Conservation (phyloP, 768 basidiomycete genomes). For the Suillus americanus region DNA sequence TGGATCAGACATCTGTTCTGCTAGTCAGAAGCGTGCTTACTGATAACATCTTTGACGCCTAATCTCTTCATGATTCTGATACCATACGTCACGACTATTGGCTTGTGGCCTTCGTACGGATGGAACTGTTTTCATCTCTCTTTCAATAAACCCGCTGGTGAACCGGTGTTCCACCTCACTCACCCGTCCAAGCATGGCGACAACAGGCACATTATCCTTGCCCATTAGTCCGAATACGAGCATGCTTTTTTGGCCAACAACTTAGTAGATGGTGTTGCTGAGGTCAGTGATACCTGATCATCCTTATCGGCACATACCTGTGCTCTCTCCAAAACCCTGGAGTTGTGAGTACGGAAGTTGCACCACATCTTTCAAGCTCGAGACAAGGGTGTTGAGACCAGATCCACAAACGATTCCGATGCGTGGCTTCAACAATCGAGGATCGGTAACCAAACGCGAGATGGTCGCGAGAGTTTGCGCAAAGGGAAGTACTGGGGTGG, state of each 20-base stretch:
- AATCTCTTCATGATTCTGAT: conserved; percentile 76
- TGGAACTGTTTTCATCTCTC: conserved; percentile 56
- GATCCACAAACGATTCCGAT: conserved; percentile 89
- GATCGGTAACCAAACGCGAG: conserved; percentile 19
- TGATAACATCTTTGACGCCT: conserved; percentile 73
- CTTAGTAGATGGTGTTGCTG: conserved; percentile 35
- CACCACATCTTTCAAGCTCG: conserved; percentile 53
- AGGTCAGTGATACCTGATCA: background rate
- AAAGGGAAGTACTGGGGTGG: conserved; percentile 1
- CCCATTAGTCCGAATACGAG: conserved; percentile 83
- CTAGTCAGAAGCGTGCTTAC: conserved; percentile 42
- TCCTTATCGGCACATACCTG: conserved; percentile 46
- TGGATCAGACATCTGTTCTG: background rate
- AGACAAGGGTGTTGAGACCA: conserved; percentile 75
- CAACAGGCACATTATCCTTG: conserved; percentile 66
- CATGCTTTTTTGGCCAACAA: conserved; percentile 77
- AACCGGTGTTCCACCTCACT: conserved; percentile 18
- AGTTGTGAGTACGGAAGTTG: conserved; percentile 66
- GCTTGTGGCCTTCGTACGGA: conserved; percentile 78
- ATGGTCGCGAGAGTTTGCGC: conserved; percentile 4
- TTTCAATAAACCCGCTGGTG: background rate
- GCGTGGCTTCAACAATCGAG: conserved; percentile 49
- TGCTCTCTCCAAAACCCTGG: conserved; percentile 74
- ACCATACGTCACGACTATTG: conserved; percentile 72
- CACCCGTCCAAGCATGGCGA: conserved; percentile 88